phyloP scores from a whole-genome alignment of 805 yeast genomes.

The Zygotorulaspora florentina region DNA sequence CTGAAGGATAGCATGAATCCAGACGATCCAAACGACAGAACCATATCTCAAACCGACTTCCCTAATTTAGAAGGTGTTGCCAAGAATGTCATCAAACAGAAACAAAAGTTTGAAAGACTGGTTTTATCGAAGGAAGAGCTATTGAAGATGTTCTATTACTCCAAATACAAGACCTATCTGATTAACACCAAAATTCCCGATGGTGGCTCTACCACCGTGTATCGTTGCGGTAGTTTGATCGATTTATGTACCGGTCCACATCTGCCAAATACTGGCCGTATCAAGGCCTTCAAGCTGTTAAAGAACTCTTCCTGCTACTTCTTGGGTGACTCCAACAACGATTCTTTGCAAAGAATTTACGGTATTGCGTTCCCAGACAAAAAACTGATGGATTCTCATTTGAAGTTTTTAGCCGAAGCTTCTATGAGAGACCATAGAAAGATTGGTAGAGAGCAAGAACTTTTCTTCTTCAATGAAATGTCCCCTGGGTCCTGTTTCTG shows the following conservation, averaged over 20 bases:
- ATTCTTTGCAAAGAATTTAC: slow-evolving; percentile 93
- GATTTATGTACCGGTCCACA: slow-evolving; percentile 98
- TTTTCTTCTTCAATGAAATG: slow-evolving; percentile 92
- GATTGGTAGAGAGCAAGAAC: slow-evolving; percentile 94
- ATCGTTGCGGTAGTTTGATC: slow-evolving; percentile 95
- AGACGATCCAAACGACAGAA: slow-evolving; percentile 66
- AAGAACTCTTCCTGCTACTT: slow-evolving; percentile 96
- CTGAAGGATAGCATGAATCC: slow-evolving; percentile 40
- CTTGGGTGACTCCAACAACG: slow-evolving; percentile 87
- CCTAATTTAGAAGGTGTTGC: slow-evolving; percentile 79
- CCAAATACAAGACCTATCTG: slow-evolving; percentile 89
- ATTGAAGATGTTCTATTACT: slow-evolving; percentile 89
- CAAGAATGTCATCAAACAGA: slow-evolving; percentile 86
- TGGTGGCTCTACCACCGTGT: slow-evolving; percentile 92
- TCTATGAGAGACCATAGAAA: slow-evolving; percentile 94
- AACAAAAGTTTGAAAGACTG: slow-evolving; percentile 91
- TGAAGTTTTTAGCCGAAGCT: slow-evolving; percentile 93
- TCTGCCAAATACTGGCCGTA: slow-evolving; percentile 94
- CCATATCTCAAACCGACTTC: slow-evolving; percentile 80
- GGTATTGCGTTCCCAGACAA: slow-evolving; percentile 99
- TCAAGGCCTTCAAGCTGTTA: slow-evolving; percentile 88
- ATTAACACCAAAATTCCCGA: slow-evolving; percentile 89
- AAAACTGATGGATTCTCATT: slow-evolving; percentile 89
- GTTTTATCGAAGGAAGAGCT: slow-evolving; percentile 88
- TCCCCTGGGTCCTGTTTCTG: slow-evolving; percentile 98